Conservation (phyloP, 2,329 filamentous ascomycete species). For the Gaeumannomyces sp. region DNA sequence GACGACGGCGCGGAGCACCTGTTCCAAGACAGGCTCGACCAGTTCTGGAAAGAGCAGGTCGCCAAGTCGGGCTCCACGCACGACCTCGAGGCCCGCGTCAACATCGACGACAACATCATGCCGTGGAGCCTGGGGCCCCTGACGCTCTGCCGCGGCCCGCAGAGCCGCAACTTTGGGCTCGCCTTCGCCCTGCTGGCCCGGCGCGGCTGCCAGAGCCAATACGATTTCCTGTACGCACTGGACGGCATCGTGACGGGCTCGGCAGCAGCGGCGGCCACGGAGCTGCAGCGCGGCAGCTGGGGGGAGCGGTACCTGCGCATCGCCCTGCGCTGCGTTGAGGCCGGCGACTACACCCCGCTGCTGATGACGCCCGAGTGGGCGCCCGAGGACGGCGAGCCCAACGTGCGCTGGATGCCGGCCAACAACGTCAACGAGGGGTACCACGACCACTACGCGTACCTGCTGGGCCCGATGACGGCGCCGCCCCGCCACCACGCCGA, state of each 20-base stretch:
- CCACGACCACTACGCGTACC: no score
- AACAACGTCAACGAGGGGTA: no score
- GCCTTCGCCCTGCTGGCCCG: constrained; percentile 9
- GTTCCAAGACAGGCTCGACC: constrained; percentile 6
- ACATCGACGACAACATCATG: neutral
- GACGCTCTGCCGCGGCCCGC: constrained; percentile 5
- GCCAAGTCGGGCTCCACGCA: neutral
- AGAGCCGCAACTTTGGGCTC: constrained; percentile 4
- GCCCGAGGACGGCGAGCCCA: neutral
- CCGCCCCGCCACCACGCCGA: no score
- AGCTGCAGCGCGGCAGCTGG: constrained; percentile 9
- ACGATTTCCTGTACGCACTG: constrained; percentile 14
- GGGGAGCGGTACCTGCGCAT: constrained; percentile 12
- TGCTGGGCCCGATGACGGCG: no score
- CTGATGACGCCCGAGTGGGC: constrained; percentile 13
- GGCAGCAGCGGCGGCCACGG: constrained; percentile 5
- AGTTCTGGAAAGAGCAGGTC: constrained; percentile 4
- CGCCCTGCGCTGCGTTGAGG: constrained; percentile 12
- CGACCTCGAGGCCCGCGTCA: neutral
- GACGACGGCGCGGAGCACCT: neutral
- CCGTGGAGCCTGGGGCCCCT: constrained; percentile 1
- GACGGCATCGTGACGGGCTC: constrained; percentile 7
- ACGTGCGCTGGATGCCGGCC: no score
- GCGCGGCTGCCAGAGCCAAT: constrained; percentile 6
- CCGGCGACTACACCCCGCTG: constrained; percentile 16